Evolutionary conservation across 495 filamentous ascomycete species (phyloP), one percentile per base, ranked within the genome.

Genomic region (Pseudomonodictys pantanalensis): DNA sequence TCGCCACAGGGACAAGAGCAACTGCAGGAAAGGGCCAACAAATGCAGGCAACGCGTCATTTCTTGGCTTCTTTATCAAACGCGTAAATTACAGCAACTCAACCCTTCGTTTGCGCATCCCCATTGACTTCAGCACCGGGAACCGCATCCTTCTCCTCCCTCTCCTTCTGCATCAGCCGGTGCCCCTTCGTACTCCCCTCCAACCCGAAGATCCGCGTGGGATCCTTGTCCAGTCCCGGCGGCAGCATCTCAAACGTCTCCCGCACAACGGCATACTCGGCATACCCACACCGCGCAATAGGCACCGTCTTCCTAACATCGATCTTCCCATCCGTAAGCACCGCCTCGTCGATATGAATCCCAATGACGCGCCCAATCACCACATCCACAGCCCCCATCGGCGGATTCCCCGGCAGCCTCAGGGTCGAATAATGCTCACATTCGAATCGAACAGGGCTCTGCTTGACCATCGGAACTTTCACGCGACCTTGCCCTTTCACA

Each of bases 231-330:
- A n/a, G n/a, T 3, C 70, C 72, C 45, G 72, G 72, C 24, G 70
- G 59, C 25, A 60, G 44, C 79, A 83, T 81, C 17, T 81, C 77
- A 66, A 82, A 81, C 11, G 76, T 77, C 56, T 81, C 73, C 38
- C 67, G 60, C 10, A 81, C 66, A 29, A 77, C 78, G 5, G 76
- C 70, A 67, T 84, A 84, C 69, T 84, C 71, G 64, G 77, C 77
- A 56, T 84, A 84, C 39, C 81, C 81, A 68, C 77, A 81, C 24
- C 82, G 67, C n/a, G 82, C 81, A 70, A 85, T 81, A 24, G 81
- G 79, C 69, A 70, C 65, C 25, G 77, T 79, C 70, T 81, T 82
- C 7, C 42, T 57, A n/a, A 83, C 66, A 75, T 83, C 80, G 29
- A 84, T 46, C 43, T 70, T 73, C 3, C 79, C 78, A 53, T 79